Conservation (phyloP, 345 rosid species). For the Gossypium sturtianum region DNA sequence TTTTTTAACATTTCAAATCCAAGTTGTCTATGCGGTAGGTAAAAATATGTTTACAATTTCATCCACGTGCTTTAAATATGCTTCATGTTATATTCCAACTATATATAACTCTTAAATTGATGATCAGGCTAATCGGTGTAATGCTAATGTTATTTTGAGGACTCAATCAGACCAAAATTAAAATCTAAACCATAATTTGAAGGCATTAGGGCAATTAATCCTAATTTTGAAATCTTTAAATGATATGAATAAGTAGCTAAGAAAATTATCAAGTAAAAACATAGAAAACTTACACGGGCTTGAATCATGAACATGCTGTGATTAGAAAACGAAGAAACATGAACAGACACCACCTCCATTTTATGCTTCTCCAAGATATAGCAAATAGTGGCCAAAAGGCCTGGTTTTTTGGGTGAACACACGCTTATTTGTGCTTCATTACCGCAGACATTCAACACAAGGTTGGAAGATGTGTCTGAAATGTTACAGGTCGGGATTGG, state of each 20-base stretch:
- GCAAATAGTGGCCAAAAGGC: constrained; percentile 46
- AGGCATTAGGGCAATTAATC: too few species aligned
- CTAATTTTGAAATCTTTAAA: not conserved
- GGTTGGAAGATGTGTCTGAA: constrained; percentile 50
- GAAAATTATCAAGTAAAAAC: not conserved
- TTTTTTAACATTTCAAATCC: too few species aligned
- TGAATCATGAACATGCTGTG: constrained; percentile 55
- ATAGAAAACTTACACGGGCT: constrained; percentile 34
- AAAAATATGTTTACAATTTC: too few species aligned
- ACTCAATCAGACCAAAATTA: too few species aligned
- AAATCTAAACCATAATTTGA: too few species aligned
- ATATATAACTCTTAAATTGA: too few species aligned
- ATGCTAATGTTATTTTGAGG: too few species aligned
- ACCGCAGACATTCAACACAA: constrained; percentile 52
- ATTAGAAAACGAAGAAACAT: constrained; percentile 34
- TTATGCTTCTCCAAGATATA: constrained; percentile 53
- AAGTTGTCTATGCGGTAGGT: too few species aligned
- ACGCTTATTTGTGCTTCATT: constrained; percentile 51
- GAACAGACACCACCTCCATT: constrained; percentile 47
- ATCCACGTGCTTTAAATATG: too few species aligned
- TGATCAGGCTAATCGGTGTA: too few species aligned
- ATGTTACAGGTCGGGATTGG: constrained; percentile 24
- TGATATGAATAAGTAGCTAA: not conserved
- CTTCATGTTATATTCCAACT: too few species aligned
- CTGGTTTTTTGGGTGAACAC: constrained; percentile 41